A percentile compares a stretch with the other conserved stretches of the same genome.
Conservation (phyloP, 2,329 filamentous ascomycete genomes). For the Aspergillus melleus region DNA sequence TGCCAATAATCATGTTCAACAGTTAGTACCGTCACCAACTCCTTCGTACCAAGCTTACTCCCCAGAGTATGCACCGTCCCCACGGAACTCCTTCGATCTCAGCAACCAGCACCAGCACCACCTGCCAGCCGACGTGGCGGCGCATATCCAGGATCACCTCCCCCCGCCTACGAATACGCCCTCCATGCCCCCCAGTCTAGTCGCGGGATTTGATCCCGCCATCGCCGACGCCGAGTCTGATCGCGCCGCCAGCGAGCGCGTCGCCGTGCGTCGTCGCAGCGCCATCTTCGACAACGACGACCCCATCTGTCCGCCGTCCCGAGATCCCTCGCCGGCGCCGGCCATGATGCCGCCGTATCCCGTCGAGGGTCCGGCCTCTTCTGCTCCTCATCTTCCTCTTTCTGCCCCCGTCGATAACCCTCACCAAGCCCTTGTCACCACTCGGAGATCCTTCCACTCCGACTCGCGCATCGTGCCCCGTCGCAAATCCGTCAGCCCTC, state of each 20-base stretch:
- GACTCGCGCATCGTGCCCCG: slow-evolving; percentile 44
- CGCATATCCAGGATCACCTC: slow-evolving; percentile 23
- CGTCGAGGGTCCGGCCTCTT: slow-evolving; percentile 27
- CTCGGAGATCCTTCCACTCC: slow-evolving; percentile 29
- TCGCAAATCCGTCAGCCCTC: slow-evolving; percentile 62
- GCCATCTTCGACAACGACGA: slow-evolving; percentile 29
- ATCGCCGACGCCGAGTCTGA: slow-evolving; percentile 31
- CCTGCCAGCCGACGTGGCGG: slow-evolving; percentile 13
- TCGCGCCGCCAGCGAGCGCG: slow-evolving; percentile 28
- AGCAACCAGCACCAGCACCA: slow-evolving; percentile 27
- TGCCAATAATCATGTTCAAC: neutral
- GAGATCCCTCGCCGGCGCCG: slow-evolving; percentile 22
- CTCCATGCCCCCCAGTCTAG: slow-evolving; percentile 41
- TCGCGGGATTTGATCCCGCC: slow-evolving; percentile 42
- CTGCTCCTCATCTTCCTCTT: neutral
- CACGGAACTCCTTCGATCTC: slow-evolving; percentile 22
- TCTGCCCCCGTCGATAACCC: slow-evolving; percentile 27
- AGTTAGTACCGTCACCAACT: slow-evolving; percentile 23
- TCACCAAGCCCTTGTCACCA: slow-evolving; percentile 18
- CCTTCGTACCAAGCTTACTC: slow-evolving; percentile 30
- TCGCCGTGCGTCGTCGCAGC: slow-evolving; percentile 24
- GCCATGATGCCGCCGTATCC: slow-evolving; percentile 26
- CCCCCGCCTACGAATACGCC: slow-evolving; percentile 27
- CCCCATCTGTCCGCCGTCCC: slow-evolving; percentile 20
- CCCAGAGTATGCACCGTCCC: slow-evolving; percentile 25